Conservation (phyloP, 2,329 filamentous ascomycete genomes). For the Pezicula neosporulosa region DNA sequence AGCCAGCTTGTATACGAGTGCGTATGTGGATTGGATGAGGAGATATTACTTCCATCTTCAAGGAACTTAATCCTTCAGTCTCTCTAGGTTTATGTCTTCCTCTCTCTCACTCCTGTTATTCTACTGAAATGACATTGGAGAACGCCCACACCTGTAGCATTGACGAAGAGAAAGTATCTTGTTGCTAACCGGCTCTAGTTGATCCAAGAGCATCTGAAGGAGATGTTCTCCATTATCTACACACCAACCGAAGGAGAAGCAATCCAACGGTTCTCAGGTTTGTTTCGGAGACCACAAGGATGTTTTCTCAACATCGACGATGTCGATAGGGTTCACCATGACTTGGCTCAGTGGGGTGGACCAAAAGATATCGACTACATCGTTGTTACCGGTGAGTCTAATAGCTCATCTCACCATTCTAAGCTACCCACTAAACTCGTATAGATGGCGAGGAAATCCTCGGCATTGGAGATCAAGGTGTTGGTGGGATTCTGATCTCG, state of each 20-base stretch:
- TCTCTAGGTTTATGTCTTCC: too few species aligned
- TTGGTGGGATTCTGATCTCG: conserved; percentile 80
- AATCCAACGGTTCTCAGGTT: conserved; percentile 75
- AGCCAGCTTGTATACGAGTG: too few species aligned
- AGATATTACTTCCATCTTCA: too few species aligned
- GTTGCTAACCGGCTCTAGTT: conserved; percentile 42
- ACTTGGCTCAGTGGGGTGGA: conserved; percentile 64
- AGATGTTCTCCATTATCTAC: conserved; percentile 90
- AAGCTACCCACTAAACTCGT: conserved; percentile 10
- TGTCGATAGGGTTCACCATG: conserved; percentile 59
- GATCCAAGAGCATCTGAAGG: conserved; percentile 72
- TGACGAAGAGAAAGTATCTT: not conserved
- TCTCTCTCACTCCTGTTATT: too few species aligned
- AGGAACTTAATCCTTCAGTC: too few species aligned
- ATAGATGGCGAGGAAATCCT: conserved; percentile 67
- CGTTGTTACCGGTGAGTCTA: conserved; percentile 67
- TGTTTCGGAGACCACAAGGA: conserved; percentile 77
- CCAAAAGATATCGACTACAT: conserved; percentile 83
- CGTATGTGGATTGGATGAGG: too few species aligned
- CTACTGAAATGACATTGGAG: not conserved
- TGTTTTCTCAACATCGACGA: conserved; percentile 77
- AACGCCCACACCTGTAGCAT: not conserved
- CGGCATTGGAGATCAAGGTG: conserved; percentile 86
- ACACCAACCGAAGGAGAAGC: conserved; percentile 89
- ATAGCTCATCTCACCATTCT: not conserved